Evolutionary conservation across 2,329 filamentous ascomycete species (phyloP).

Genomic region (Cercospora nicotianae): DNA sequence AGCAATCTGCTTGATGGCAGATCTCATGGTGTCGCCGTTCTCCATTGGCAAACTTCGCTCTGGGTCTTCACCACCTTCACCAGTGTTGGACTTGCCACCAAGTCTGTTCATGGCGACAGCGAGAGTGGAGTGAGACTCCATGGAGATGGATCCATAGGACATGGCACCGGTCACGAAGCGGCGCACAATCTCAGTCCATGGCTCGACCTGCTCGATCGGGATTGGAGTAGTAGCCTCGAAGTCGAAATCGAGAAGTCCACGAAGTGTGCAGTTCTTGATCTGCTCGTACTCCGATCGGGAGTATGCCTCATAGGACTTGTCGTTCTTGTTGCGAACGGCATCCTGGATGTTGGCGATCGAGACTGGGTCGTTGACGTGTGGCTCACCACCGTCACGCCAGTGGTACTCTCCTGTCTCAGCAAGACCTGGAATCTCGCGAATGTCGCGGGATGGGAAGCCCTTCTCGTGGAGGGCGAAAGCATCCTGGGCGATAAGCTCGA

Average conservation of each 20-base stretch:
- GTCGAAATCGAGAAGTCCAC: conserved; percentile 92
- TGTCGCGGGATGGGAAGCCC: conserved; percentile 79
- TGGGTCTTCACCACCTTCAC: conserved; percentile 93
- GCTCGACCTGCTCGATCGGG: conserved; percentile 94
- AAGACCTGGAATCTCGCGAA: conserved; percentile 74
- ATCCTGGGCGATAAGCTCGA: conserved; percentile 90
- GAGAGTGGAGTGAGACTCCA: conserved; percentile 95
- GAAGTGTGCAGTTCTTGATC: conserved; percentile 93
- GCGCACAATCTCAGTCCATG: conserved; percentile 96
- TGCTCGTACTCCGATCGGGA: conserved; percentile 90
- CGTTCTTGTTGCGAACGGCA: conserved; percentile 93
- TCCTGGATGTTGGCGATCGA: conserved; percentile 97
- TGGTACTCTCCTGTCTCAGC: conserved; percentile 96
- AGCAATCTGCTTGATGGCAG: conserved; percentile 95
- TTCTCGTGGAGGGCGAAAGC: conserved; percentile 93
- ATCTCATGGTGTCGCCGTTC: conserved; percentile 95
- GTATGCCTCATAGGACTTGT: conserved; percentile 97
- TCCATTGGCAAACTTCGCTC: conserved; percentile 83
- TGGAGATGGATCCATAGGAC: conserved; percentile 98
- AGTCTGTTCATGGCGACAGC: conserved; percentile 96
- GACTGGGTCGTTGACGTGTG: conserved; percentile 90
- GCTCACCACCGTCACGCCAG: conserved; percentile 94
- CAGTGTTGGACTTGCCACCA: conserved; percentile 95
- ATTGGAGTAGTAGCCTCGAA: conserved; percentile 83
- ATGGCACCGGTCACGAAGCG: conserved; percentile 96